Conservation (phyloP, 495 filamentous ascomycete species). For the Tuber magnatum region DNA sequence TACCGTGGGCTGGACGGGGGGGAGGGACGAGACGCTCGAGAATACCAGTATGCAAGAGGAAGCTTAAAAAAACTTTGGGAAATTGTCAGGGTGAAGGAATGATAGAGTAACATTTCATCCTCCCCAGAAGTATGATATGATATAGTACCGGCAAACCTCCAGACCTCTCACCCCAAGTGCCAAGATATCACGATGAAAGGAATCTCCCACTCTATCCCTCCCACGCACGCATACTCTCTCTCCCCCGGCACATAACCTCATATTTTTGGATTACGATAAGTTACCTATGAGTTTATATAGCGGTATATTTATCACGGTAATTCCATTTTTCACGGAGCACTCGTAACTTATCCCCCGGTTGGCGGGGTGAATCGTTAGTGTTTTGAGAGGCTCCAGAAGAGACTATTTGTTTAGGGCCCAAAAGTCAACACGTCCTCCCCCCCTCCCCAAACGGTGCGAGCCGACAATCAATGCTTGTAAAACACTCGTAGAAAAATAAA, state of each 20-base stretch:
- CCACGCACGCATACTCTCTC: neutral
- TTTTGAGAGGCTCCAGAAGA: conserved; percentile 20
- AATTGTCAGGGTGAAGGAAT: neutral
- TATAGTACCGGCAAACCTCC: too few species aligned
- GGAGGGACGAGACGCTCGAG: neutral
- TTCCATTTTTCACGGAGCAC: neutral
- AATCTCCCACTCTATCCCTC: neutral
- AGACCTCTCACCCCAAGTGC: neutral
- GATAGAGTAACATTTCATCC: neutral
- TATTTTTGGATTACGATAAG: neutral
- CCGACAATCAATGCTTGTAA: neutral
- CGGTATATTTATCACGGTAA: neutral
- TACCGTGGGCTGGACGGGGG: neutral
- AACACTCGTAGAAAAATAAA: neutral
- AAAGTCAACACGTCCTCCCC: conserved; percentile 1
- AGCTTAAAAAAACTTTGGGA: neutral
- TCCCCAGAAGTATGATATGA: too few species aligned
- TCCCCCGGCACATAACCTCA: neutral
- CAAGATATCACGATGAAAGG: neutral
- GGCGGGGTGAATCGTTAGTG: conserved; percentile 32
- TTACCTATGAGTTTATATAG: neutral
- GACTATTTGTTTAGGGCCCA: conserved; percentile 21
- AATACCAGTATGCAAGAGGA: neutral
- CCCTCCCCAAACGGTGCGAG: too few species aligned
- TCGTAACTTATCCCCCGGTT: conserved; percentile 16